phyloP scores from a whole-genome alignment of 2,329 filamentous ascomycete genomes.

The Emydomyces testavorans region DNA sequence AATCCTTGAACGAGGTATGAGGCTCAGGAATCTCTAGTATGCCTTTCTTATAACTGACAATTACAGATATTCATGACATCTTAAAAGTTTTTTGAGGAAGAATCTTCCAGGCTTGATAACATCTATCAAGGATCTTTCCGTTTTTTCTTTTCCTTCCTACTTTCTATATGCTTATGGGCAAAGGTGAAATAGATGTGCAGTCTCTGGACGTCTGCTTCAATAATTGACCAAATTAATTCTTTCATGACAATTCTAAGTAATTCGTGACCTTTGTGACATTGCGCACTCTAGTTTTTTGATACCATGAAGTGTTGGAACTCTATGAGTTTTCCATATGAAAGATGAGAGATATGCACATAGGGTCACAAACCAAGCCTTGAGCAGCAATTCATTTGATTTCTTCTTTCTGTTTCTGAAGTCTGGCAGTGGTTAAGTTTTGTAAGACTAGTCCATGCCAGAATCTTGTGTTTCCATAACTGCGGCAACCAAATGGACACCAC shows the following conservation, averaged over 20 bases:
- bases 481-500: not conserved
- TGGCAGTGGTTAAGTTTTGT: not conserved
- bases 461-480: slow-evolving; percentile 1
- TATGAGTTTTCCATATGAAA: too few species aligned
- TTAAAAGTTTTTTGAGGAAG: slow-evolving; percentile 2
- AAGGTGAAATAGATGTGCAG: too few species aligned
- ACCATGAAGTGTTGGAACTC: not conserved
- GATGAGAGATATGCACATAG: not conserved
- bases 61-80: slow-evolving; percentile 29
- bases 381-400: not conserved
- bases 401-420: too few species aligned
- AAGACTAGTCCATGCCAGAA: not conserved
- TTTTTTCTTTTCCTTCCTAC: not conserved
- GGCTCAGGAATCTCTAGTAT: slow-evolving; percentile 8
- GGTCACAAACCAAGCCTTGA: not conserved
- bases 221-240: too few species aligned
- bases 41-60: slow-evolving; percentile 1
- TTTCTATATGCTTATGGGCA: too few species aligned
- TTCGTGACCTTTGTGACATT: too few species aligned
- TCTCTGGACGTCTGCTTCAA: too few species aligned
- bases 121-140: not conserved
- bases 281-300: too few species aligned
- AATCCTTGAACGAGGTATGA: slow-evolving; percentile 72
- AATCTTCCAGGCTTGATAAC: not conserved
- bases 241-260: too few species aligned